Conservation (phyloP, 1,284 basidiomycete species). For the Cutaneotrichosporon sp. region DNA sequence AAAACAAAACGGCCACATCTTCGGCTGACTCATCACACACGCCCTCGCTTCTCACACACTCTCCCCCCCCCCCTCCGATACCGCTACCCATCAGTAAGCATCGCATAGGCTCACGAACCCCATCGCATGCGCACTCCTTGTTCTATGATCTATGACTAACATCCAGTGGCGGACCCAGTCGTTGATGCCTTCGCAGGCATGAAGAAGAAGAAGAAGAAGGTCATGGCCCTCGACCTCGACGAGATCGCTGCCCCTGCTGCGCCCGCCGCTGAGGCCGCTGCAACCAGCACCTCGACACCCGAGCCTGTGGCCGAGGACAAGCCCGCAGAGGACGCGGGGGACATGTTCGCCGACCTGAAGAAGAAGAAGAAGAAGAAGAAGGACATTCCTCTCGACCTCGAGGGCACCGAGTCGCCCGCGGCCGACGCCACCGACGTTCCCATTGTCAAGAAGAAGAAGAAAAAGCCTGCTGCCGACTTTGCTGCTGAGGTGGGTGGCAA, state of each 20-base stretch:
- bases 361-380: constrained; percentile 59
- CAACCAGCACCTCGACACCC: constrained; percentile 39
- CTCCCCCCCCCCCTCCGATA: background rate
- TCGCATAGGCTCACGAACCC: background rate
- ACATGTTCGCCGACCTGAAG: constrained; percentile 58
- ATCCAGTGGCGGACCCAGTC: constrained; percentile 50
- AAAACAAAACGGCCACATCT: constrained; percentile 1
- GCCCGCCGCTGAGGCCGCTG: constrained; percentile 32
- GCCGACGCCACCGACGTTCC: constrained; percentile 52
- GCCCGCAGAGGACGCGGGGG: constrained; percentile 38
- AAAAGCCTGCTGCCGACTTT: constrained; percentile 56
- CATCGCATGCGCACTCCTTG: background rate
- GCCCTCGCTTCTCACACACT: background rate
- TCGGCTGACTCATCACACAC: background rate
- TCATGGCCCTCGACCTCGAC: constrained; percentile 50
- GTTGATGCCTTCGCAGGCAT: constrained; percentile 57
- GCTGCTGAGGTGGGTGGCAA: constrained; percentile 67
- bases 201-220: constrained; percentile 59
- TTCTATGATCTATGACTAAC: constrained; percentile 13
- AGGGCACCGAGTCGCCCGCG: constrained; percentile 27
- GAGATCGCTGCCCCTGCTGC: constrained; percentile 42
- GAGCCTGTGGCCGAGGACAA: constrained; percentile 32
- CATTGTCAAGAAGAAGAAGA: constrained; percentile 58
- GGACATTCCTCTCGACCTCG: constrained; percentile 51
- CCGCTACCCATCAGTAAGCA: constrained; percentile 9